Conservation (phyloP, 352 stramenopile species). For the Thalassiosira mediterranea region DNA sequence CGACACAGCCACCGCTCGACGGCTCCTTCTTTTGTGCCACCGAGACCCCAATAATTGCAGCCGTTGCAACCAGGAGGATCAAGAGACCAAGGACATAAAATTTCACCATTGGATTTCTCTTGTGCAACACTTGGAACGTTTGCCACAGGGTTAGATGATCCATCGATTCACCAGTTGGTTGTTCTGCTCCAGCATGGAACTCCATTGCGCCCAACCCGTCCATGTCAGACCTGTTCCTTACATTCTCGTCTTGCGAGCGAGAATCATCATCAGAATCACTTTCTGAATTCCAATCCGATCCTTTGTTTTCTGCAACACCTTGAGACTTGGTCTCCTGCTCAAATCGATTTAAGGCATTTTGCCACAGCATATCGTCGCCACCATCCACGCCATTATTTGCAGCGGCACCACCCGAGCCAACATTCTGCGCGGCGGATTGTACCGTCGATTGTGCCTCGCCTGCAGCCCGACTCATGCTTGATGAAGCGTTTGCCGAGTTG, state of each 20-base stretch:
- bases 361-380: no score
- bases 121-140: conserved; percentile 32
- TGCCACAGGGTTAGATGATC: conserved; percentile 30
- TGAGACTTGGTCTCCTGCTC: no score
- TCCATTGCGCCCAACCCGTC: conserved; percentile 6
- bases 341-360: no score
- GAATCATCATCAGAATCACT: not conserved
- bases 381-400: no score
- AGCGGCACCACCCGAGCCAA: no score
- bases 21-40: conserved; percentile 20
- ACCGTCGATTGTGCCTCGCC: conserved; percentile 1
- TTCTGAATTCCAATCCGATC: no score
- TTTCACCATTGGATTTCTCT: conserved; percentile 14
- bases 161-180: conserved; percentile 6
- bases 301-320: no score
- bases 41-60: conserved; percentile 14
- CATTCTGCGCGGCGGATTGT: not conserved
- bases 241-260: conserved; percentile 8
- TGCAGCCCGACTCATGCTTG: no score
- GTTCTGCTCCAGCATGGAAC: conserved; percentile 4
- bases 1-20: conserved; percentile 12
- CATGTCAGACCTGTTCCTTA: conserved; percentile 9
- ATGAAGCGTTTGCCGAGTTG: conserved; percentile 1
- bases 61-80: conserved; percentile 14
- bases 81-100: conserved; percentile 23